These are phyloP conservation scores for Pythium monospermum DNA, from an alignment of 352 stramenopile species.

Conservation along the genomic window DNA sequence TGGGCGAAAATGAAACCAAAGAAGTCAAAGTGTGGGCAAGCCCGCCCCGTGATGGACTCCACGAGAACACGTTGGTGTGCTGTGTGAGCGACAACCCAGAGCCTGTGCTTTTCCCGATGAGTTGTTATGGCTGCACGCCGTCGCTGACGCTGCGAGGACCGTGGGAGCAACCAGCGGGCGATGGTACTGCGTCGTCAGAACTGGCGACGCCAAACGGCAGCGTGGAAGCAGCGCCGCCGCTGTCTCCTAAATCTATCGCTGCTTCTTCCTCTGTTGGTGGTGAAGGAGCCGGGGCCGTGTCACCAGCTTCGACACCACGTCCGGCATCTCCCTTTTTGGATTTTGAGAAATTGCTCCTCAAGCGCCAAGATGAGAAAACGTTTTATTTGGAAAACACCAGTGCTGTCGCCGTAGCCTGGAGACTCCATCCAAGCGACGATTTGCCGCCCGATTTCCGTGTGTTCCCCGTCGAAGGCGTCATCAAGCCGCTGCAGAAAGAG, in stretches of 20 bases:
- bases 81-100: slow-evolving; percentile 90
- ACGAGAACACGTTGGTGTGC: slow-evolving; percentile 82
- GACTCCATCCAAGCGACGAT: slow-evolving; percentile 21
- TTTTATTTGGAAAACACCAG: slow-evolving; percentile 87
- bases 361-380: slow-evolving; percentile 78
- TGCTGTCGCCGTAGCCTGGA: slow-evolving; percentile 73
- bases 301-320: background rate
- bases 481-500: slow-evolving; percentile 65
- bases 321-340: slow-evolving; percentile 47
- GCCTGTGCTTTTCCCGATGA: slow-evolving; percentile 81
- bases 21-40: slow-evolving; percentile 92
- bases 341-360: slow-evolving; percentile 91
- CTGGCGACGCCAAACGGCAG: background rate
- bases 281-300: background rate
- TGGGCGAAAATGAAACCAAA: slow-evolving; percentile 86
- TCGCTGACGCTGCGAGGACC: slow-evolving; percentile 71
- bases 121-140: slow-evolving; percentile 82
- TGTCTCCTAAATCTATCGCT: background rate
- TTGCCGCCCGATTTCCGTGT: slow-evolving; percentile 65
- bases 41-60: slow-evolving; percentile 48
- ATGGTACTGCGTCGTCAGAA: slow-evolving; percentile 42
- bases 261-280: background rate
- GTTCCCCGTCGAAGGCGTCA: slow-evolving; percentile 61
- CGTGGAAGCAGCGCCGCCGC: background rate
- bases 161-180: slow-evolving; percentile 70